phyloP scores from a whole-genome alignment of 805 yeast genomes.

The Cyberlindnera lachancei region DNA sequence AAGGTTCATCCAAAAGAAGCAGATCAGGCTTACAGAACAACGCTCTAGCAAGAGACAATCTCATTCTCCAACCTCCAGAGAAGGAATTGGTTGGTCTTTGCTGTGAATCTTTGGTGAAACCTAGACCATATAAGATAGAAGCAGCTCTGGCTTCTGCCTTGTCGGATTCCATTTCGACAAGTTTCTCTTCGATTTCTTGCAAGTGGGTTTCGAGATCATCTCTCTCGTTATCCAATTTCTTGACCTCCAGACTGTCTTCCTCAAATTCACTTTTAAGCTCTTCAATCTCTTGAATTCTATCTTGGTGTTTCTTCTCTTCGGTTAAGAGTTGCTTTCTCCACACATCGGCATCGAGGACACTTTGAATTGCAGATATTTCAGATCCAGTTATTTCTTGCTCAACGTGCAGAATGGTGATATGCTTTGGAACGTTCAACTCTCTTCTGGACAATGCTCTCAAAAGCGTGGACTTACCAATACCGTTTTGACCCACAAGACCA shows the following conservation, averaged over 20 bases:
- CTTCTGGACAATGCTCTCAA: constrained; percentile 87
- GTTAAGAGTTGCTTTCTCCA: constrained; percentile 87
- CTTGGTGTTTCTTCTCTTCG: constrained; percentile 70
- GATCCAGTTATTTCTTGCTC: constrained; percentile 97
- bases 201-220: constrained; percentile 77
- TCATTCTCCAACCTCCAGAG: constrained; percentile 99
- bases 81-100: constrained; percentile 77
- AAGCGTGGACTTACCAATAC: constrained; percentile 97
- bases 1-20: constrained; percentile 92
- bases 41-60: constrained; percentile 96
- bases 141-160: constrained; percentile 98
- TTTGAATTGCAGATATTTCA: constrained; percentile 82
- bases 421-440: constrained; percentile 90
- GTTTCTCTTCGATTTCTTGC: constrained; percentile 71
- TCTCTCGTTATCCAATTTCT: constrained; percentile 81
- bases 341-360: constrained; percentile 98
- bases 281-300: constrained; percentile 71
- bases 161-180: constrained; percentile 91
- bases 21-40: constrained; percentile 95
- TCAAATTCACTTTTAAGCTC: constrained; percentile 62
- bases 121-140: constrained; percentile 83
- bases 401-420: constrained; percentile 91
- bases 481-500: constrained; percentile 97
- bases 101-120: constrained; percentile 87
- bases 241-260: constrained; percentile 65